These are phyloP conservation scores for Bonia amplexicaulis DNA, from an alignment of 176 grass and related monocot species.

Conservation along the genomic window DNA sequence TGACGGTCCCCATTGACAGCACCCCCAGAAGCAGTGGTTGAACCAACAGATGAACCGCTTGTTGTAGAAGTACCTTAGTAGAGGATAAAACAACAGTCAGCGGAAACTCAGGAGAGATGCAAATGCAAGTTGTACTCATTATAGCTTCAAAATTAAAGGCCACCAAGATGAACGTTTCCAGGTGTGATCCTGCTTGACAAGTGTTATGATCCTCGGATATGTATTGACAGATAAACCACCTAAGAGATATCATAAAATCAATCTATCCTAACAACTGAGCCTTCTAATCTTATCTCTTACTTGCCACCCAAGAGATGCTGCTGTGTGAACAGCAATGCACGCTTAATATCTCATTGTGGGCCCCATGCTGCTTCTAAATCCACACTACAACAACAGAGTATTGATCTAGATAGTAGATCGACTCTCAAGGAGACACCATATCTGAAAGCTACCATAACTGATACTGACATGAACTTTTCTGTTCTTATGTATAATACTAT, in stretches of 20 bases:
- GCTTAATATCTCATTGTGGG: neutral
- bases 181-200: neutral
- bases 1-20: slow-evolving; percentile 9
- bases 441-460: neutral
- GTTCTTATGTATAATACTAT: neutral
- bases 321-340: neutral
- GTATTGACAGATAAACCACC: neutral
- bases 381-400: no score
- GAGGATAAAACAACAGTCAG: slow-evolving; percentile 10
- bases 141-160: neutral
- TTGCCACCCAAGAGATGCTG: neutral
- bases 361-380: neutral
- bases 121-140: neutral
- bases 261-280: neutral
- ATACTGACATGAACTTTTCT: neutral
- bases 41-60: slow-evolving; percentile 42
- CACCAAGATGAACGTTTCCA: neutral
- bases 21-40: slow-evolving; percentile 16
- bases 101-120: neutral
- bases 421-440: no score
- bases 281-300: neutral
- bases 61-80: slow-evolving; percentile 39
- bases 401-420: no score
- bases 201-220: neutral
- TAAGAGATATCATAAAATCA: neutral